phyloP scores from a whole-genome alignment of 345 rosid species.

The Camelina laxa region DNA sequence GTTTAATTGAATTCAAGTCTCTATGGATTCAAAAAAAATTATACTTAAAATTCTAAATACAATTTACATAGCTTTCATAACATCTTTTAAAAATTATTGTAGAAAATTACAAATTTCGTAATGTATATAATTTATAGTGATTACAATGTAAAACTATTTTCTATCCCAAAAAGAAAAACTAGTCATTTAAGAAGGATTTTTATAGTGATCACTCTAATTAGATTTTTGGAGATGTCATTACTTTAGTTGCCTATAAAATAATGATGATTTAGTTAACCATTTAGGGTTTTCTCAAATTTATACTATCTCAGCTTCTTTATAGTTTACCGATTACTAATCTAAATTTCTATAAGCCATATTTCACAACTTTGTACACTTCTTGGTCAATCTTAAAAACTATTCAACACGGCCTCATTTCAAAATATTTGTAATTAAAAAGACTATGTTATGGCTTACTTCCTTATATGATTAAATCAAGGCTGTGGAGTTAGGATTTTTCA shows the following conservation, averaged over 20 bases:
- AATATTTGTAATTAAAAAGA: too few species aligned
- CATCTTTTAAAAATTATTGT: not conserved
- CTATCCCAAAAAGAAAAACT: not conserved
- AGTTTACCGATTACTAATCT: not conserved
- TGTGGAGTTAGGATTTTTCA: too few species aligned
- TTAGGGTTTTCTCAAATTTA: not conserved
- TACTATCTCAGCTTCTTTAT: not conserved
- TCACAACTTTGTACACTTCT: not conserved
- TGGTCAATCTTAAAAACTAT: not conserved
- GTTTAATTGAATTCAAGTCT: too few species aligned
- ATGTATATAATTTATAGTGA: not conserved
- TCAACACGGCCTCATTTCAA: not conserved
- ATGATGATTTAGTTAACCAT: not conserved
- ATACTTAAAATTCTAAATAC: not conserved
- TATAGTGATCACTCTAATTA: not conserved
- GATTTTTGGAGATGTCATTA: not conserved
- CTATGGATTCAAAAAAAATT: not conserved
- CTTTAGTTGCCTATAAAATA: not conserved
- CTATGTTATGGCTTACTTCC: too few species aligned
- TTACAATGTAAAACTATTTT: not conserved
- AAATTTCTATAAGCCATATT: not conserved
- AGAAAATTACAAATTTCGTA: not conserved
- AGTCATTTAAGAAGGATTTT: too few species aligned
- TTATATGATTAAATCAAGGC: too few species aligned
- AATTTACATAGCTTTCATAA: not conserved